Evolutionary conservation across 495 filamentous ascomycete genomes (phyloP).

Genomic region (Hyaloscypha variabilis): DNA sequence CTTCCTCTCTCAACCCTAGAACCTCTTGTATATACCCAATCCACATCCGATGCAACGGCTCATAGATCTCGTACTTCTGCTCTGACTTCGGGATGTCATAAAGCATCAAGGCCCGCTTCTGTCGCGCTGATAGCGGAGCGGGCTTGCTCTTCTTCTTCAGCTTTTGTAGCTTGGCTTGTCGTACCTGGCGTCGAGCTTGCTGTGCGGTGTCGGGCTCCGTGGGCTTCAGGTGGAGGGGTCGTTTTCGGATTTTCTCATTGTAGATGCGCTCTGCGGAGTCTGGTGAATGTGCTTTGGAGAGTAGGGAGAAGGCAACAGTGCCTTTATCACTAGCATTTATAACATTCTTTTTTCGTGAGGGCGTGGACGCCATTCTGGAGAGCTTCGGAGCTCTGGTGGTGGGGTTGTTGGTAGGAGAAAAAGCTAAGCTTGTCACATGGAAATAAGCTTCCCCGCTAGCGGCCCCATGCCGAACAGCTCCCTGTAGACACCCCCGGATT

Average conservation of each 20-base stretch:
- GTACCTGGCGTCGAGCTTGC: slow-evolving; percentile 57
- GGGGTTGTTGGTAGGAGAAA: not conserved
- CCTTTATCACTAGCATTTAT: not conserved
- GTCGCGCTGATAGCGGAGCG: slow-evolving; percentile 74
- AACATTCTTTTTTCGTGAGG: not conserved
- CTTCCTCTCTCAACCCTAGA: slow-evolving; percentile 44
- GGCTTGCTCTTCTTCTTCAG: slow-evolving; percentile 66
- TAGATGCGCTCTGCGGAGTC: slow-evolving; percentile 69
- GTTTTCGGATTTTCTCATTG: slow-evolving; percentile 78
- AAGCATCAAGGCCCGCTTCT: slow-evolving; percentile 72
- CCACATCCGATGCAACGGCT: slow-evolving; percentile 79
- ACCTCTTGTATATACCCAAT: slow-evolving; percentile 79
- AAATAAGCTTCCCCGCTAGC: not conserved
- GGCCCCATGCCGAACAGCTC: not conserved
- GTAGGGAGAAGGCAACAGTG: slow-evolving; percentile 64
- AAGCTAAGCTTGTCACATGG: not conserved
- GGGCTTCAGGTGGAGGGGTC: slow-evolving; percentile 78
- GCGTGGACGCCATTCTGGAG: not conserved
- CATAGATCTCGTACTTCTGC: slow-evolving; percentile 76
- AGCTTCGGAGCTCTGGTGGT: not conserved
- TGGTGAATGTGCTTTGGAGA: slow-evolving; percentile 74
- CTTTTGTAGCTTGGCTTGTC: slow-evolving; percentile 52
- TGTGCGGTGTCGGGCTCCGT: slow-evolving; percentile 60
- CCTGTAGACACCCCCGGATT: not conserved
- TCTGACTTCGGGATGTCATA: slow-evolving; percentile 71